Evolutionary conservation across 2,329 filamentous ascomycete species (phyloP), one percentile per base, ranked within the genome.

Genomic region (Huntiella abstrusa): DNA sequence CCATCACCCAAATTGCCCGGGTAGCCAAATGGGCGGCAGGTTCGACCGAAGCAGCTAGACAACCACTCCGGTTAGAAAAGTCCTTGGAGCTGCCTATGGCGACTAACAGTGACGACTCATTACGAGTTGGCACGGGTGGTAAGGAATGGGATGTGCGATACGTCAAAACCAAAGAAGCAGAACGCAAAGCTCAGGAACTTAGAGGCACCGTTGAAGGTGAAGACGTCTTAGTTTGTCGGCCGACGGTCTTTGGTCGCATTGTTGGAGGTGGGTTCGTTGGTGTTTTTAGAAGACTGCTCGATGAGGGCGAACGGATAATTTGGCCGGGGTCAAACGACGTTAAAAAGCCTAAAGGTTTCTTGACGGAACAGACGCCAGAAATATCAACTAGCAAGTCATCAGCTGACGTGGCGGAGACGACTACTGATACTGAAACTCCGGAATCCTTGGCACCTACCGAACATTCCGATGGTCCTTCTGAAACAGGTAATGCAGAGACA

Each of bases 1-100:
- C 76, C 54, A 75, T 91, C 49, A 86, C 82, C 7, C 83, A 88
- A 58, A 80, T 88, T 47, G 75, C 70, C 36, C 69, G 76, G 4
- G 81, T 78, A 49, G 64, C 78, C 22, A 61, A 69, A 12, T 58
- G 64, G 35, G 69, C 38, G 3, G 15, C 15, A 39, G 37, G 37
- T 39, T 17, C 19, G 37, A 17, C 10, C 8, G 12, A 5, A 5
- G 17, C 38, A 33, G 32, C 6, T 33, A 45, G 43, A 55, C 59
- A 35, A 49, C 55, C 15, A 12, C 46, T 71, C 16, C 58, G 67
- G 19, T 59, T 77, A 6, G 75, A 80, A 35, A 68, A 65, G 39
- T 71, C 76, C 0, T 55, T 80, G 12, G 77, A 82, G 57, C 61
- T 80, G 51, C 65, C 66, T 5, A 55, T 59, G 6, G 58, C 61